Base-by-base conservation (phyloP, 2,329 filamentous ascomycete genomes). In the Curvularia lunata region DNA sequence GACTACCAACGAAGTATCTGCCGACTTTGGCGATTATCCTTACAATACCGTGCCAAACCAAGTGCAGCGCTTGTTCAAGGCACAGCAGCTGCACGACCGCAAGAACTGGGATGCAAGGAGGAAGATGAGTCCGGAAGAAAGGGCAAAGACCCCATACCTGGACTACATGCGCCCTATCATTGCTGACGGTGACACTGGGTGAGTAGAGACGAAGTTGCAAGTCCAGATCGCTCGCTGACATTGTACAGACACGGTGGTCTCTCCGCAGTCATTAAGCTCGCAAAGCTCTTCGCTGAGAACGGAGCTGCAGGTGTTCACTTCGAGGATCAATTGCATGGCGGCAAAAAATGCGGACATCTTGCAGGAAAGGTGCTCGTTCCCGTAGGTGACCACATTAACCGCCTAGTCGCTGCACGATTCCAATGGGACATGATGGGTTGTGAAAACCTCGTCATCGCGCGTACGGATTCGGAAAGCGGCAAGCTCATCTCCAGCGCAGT, bases 1-100 rank as follows among this genome's bases (percentile, higher is more conserved):
- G 4, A 89, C 88, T 9, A 98, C 95, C 37, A 98, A 99, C 80
- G 95, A 99, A 77, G 95, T 99, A 27, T 97, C 92, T 0, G 91
- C 95, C 42, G 95, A 99, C 76, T 97, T 98, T 80, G 95, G 95
- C 71, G 95, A 99, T 79, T 99, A 99, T 77, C 95, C 95, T 0
- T 99, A 99, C 81, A 98, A 98, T 75, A 99, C 95, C 0, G 95
- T 99, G 4, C 95, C 95, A 8, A 98, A 98, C 79, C 95, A 98
- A 77, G 95, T 99, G 4, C 92, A 99, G 81, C 87, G 95, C 63
- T 82, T 99, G 50, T 92, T 96, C 81, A 98, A 98, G 80, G 95
- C 95, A 4, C 95, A 99, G 78, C 92, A 92, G 65, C 88, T 98
- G 83, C 95, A 99, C 77, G 95, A 99, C 78, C 89, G 95, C 66